Percentiles rank a stretch among this genome's conserved stretches.
Evolutionary conservation across 169 alveolate genomes (phyloP).

Genomic region (Ophryocystis elektroscirrha): DNA sequence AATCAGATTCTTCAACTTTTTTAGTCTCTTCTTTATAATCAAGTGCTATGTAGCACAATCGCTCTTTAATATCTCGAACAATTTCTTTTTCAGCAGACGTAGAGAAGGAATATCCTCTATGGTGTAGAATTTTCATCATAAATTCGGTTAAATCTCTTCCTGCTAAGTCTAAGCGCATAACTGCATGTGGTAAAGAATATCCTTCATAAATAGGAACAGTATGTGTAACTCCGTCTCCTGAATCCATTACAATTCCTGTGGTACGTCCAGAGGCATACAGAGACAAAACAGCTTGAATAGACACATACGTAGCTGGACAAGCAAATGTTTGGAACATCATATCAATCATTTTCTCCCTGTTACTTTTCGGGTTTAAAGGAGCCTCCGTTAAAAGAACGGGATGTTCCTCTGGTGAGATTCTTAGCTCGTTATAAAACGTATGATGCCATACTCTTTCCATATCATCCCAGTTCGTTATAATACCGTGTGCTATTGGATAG

Average conservation of each 20-base stretch:
- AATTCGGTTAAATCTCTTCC: slow-evolving; percentile 82
- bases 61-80: slow-evolving; percentile 88
- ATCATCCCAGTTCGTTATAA: slow-evolving; percentile 90
- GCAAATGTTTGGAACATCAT: slow-evolving; percentile 85
- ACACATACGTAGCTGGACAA: slow-evolving; percentile 78
- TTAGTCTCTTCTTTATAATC: slow-evolving; percentile 73
- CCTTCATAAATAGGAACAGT: slow-evolving; percentile 98
- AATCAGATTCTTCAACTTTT: slow-evolving; percentile 50
- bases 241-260: slow-evolving; percentile 89
- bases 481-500: slow-evolving; percentile 90
- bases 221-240: slow-evolving; percentile 96
- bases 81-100: slow-evolving; percentile 83
- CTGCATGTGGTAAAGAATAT: slow-evolving; percentile 84
- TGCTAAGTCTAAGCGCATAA: slow-evolving; percentile 70
- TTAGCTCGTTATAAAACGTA: slow-evolving; percentile 82
- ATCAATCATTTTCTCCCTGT: slow-evolving; percentile 88
- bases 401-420: slow-evolving; percentile 82
- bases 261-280: slow-evolving; percentile 90
- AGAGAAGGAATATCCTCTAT: slow-evolving; percentile 69
- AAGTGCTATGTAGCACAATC: slow-evolving; percentile 73
- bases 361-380: slow-evolving; percentile 79
- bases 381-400: slow-evolving; percentile 89
- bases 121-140: slow-evolving; percentile 66
- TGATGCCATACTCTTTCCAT: slow-evolving; percentile 96
- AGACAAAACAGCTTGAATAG: slow-evolving; percentile 84